Percentiles rank a stretch among this genome's conserved stretches.
Evolutionary conservation across 1,139 yeast species (phyloP).

Genomic region (Wickerhamiella infanticola): DNA sequence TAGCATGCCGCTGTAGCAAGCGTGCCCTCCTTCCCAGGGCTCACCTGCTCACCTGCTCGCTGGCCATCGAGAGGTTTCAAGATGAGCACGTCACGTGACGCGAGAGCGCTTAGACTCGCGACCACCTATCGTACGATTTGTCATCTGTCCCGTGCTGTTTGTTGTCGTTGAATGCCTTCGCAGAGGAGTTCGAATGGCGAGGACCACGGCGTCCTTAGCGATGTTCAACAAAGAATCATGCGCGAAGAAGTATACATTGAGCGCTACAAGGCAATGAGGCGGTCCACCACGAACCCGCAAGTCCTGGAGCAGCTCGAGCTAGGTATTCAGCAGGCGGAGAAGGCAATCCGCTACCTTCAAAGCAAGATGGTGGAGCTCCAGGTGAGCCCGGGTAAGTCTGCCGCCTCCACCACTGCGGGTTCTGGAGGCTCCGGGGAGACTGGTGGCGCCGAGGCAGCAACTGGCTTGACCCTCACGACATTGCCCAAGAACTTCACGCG

Average conservation of each 20-base stretch:
- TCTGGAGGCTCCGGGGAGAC: slow-evolving; percentile 8
- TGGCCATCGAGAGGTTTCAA: too few species aligned
- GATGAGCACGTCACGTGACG: too few species aligned
- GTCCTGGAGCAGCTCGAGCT: slow-evolving; percentile 88
- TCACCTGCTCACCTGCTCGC: too few species aligned
- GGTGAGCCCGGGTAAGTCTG: slow-evolving; percentile 12
- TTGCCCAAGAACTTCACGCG: slow-evolving; percentile 20
- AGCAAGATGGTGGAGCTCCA: slow-evolving; percentile 36
- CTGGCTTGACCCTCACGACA: slow-evolving; percentile 2
- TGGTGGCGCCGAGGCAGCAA: slow-evolving; percentile 5
- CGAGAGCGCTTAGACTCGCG: too few species aligned
- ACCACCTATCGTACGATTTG: too few species aligned
- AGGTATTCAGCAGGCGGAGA: slow-evolving; percentile 79
- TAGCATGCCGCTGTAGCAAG: too few species aligned
- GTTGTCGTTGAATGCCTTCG: neutral
- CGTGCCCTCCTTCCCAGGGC: too few species aligned
- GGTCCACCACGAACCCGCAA: slow-evolving; percentile 57
- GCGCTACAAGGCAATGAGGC: slow-evolving; percentile 71
- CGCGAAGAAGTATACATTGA: slow-evolving; percentile 75
- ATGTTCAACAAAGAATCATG: slow-evolving; percentile 52
- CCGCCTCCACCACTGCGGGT: slow-evolving; percentile 4
- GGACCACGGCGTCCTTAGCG: slow-evolving; percentile 8
- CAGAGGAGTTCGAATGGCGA: neutral
- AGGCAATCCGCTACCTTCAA: slow-evolving; percentile 75
- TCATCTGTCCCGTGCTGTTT: too few species aligned